Evolutionary conservation across 257 asterid species (phyloP).

Genomic region (Solanum tarapatanum): DNA sequence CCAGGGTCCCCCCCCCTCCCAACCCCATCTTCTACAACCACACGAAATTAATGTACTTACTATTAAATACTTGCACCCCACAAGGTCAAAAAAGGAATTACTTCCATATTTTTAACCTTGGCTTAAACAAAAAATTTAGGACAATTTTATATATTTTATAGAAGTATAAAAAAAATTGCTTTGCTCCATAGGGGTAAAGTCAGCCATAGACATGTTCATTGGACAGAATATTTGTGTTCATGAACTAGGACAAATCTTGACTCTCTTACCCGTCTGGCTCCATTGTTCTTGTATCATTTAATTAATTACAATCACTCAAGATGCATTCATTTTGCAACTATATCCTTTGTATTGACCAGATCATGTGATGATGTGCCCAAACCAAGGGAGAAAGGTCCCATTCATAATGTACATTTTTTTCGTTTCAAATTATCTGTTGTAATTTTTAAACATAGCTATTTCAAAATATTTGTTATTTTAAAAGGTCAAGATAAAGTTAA

Average conservation of each 20-base stretch:
- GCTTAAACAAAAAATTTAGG: background rate
- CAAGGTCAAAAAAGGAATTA: background rate
- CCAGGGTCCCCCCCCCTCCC: background rate
- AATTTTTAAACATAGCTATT: background rate
- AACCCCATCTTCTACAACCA: background rate
- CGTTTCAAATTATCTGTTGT: background rate
- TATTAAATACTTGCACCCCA: background rate
- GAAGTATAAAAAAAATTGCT: background rate
- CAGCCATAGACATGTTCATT: conserved; percentile 4
- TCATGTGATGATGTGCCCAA: conserved; percentile 42
- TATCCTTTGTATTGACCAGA: conserved; percentile 3
- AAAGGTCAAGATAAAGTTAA: background rate
- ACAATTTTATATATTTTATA: background rate
- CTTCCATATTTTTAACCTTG: background rate
- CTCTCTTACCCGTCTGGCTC: conserved; percentile 13
- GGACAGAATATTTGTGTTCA: conserved; percentile 52
- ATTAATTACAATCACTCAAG: conserved; percentile 29
- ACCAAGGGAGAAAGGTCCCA: background rate
- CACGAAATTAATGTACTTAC: background rate
- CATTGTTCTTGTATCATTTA: conserved; percentile 18
- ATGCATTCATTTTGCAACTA: conserved; percentile 32
- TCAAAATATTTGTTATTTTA: background rate
- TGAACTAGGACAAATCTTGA: conserved; percentile 57
- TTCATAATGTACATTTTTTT: background rate
- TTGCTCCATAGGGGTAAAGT: background rate